These are phyloP conservation scores for Sporothrix schenckii DNA, from an alignment of 2,329 filamentous ascomycete species.

Conservation along the genomic window DNA sequence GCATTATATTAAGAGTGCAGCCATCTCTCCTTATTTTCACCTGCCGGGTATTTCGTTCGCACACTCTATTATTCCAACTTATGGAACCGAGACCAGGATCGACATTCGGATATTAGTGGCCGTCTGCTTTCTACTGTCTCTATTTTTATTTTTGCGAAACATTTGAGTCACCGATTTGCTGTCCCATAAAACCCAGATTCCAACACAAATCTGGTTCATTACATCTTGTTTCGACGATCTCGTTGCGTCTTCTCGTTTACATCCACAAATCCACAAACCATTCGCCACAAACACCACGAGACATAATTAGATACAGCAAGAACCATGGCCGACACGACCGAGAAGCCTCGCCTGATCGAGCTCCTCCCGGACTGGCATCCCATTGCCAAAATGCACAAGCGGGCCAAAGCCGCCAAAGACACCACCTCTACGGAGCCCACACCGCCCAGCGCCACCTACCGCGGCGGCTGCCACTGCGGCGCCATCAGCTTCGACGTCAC, in stretches of 20 bases:
- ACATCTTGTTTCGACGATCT: not conserved
- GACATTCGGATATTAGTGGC: not conserved
- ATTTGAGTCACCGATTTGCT: not conserved
- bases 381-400: not conserved
- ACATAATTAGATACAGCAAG: no score
- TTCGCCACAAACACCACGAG: no score
- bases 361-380: slow-evolving; percentile 25
- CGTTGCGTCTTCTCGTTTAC: not conserved
- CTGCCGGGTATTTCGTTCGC: no score
- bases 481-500: slow-evolving; percentile 53
- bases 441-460: slow-evolving; percentile 46
- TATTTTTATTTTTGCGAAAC: not conserved
- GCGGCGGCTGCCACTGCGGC: slow-evolving; percentile 58
- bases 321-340: slow-evolving; percentile 21
- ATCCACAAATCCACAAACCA: no score
- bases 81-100: not conserved
- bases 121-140: not conserved
- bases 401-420: not conserved
- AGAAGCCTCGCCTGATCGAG: not conserved
- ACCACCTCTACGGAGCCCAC: not conserved
- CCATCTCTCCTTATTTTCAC: not conserved
- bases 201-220: not conserved
- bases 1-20: not conserved
- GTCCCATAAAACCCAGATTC: not conserved
- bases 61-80: not conserved